phyloP scores from a whole-genome alignment of 192 early-diverging fungal genomes.

The Coemansia pectinata region DNA sequence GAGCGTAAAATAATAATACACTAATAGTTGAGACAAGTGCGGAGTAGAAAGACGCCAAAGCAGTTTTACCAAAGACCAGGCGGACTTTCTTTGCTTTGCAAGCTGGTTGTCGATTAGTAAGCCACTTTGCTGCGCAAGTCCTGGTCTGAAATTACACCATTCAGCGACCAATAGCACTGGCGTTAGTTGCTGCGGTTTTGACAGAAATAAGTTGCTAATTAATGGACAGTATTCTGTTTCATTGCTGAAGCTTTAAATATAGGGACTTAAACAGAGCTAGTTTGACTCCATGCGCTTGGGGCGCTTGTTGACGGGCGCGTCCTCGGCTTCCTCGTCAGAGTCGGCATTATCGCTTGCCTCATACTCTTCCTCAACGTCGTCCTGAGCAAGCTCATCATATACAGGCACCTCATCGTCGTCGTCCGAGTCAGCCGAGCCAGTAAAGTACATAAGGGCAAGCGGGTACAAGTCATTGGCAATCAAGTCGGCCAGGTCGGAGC shows the following conservation, averaged over 20 bases:
- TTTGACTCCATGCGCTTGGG: conserved; percentile 21
- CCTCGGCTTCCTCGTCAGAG: conserved; percentile 38
- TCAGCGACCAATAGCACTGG: not conserved
- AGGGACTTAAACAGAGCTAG: not conserved
- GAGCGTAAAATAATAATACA: not conserved
- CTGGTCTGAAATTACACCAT: not conserved
- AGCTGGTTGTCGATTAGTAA: not conserved
- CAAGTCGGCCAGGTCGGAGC: conserved; percentile 47
- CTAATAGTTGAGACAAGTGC: not conserved
- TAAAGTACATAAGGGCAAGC: conserved; percentile 95
- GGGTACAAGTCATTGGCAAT: conserved; percentile 58
- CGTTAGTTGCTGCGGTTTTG: not conserved
- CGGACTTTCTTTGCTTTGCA: not conserved
- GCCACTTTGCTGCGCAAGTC: not conserved
- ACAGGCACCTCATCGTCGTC: conserved; percentile 77
- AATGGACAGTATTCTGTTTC: not conserved
- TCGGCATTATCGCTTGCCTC: conserved; percentile 18
- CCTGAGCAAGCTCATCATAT: conserved; percentile 48
- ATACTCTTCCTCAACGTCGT: conserved; percentile 27
- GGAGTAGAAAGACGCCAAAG: not conserved
- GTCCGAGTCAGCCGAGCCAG: conserved; percentile 59
- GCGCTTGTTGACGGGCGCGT: conserved; percentile 42
- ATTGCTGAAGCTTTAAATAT: not conserved
- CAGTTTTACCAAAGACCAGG: not conserved
- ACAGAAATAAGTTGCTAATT: not conserved